Evolutionary conservation across 2,329 filamentous ascomycete species (phyloP).

Genomic region (Claviceps digitariae): DNA sequence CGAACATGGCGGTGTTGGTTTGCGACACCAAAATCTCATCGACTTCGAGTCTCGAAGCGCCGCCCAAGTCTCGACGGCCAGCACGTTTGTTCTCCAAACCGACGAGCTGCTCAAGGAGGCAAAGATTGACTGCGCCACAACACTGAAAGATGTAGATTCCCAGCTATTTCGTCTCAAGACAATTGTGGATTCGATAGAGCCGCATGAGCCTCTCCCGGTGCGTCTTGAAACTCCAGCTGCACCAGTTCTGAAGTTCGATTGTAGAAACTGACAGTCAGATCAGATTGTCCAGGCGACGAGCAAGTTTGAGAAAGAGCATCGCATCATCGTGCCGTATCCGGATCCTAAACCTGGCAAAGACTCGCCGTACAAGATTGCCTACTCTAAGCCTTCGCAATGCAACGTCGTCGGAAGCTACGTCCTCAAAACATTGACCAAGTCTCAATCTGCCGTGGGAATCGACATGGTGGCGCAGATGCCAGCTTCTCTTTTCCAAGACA

Average conservation of each 20-base stretch:
- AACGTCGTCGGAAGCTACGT: constrained; percentile 87
- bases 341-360: constrained; percentile 63
- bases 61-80: constrained; percentile 30
- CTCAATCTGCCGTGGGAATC: constrained; percentile 44
- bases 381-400: constrained; percentile 59
- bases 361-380: constrained; percentile 70
- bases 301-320: constrained; percentile 52
- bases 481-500: constrained; percentile 66
- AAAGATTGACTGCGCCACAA: constrained; percentile 35
- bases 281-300: constrained; percentile 56
- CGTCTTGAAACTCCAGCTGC: constrained; percentile 10
- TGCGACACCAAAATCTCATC: constrained; percentile 23
- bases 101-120: constrained; percentile 45
- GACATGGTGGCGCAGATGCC: constrained; percentile 89
- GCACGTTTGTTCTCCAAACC: constrained; percentile 44
- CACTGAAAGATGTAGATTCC: constrained; percentile 33
- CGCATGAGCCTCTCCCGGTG: constrained; percentile 38
- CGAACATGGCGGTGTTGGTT: constrained; percentile 22
- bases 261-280: background rate
- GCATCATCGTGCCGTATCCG: constrained; percentile 70
- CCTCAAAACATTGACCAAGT: constrained; percentile 57
- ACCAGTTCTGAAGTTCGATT: background rate
- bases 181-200: constrained; percentile 34
- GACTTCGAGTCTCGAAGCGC: constrained; percentile 27
- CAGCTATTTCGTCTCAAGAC: constrained; percentile 39